These are phyloP conservation scores for Lepiota venenata DNA, from an alignment of 768 basidiomycete species.

Conservation along the genomic window DNA sequence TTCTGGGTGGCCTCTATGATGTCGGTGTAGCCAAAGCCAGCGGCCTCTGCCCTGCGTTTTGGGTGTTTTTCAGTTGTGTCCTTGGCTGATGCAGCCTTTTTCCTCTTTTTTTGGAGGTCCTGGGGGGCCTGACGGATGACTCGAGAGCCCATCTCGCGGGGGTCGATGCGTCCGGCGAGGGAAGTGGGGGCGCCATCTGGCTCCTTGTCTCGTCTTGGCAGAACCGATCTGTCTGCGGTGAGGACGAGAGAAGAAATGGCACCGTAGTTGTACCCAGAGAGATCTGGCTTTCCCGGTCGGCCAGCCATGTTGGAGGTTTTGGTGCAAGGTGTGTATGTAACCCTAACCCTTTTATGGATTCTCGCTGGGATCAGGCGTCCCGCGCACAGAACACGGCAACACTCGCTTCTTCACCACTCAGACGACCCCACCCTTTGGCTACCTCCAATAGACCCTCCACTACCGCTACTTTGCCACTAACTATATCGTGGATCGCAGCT, in stretches of 20 bases:
- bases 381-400: neutral
- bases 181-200: conserved; percentile 96
- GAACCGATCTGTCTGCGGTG: conserved; percentile 80
- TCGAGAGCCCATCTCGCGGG: conserved; percentile 90
- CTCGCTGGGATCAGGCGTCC: neutral
- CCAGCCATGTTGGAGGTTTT: conserved; percentile 30
- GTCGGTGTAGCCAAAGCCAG: conserved; percentile 78
- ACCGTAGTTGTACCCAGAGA: conserved; percentile 93
- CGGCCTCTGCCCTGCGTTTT: conserved; percentile 59
- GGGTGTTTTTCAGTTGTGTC: conserved; percentile 56
- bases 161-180: conserved; percentile 86
- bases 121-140: conserved; percentile 80
- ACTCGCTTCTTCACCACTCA: conserved; percentile 55
- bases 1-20: conserved; percentile 94
- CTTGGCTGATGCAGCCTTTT: conserved; percentile 63
- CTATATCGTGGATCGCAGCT: conserved; percentile 33
- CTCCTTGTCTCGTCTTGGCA: conserved; percentile 89
- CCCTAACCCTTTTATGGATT: too few relatives aligned
- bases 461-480: conserved; percentile 55
- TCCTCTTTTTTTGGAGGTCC: conserved; percentile 92
- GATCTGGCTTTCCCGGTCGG: conserved; percentile 59
- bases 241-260: conserved; percentile 93
- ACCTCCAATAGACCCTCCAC: conserved; percentile 31
- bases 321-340: neutral
- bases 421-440: conserved; percentile 58